phyloP scores from a whole-genome alignment of 108 stramenopile genomes.

The Aurantiochytrium sp. region DNA sequence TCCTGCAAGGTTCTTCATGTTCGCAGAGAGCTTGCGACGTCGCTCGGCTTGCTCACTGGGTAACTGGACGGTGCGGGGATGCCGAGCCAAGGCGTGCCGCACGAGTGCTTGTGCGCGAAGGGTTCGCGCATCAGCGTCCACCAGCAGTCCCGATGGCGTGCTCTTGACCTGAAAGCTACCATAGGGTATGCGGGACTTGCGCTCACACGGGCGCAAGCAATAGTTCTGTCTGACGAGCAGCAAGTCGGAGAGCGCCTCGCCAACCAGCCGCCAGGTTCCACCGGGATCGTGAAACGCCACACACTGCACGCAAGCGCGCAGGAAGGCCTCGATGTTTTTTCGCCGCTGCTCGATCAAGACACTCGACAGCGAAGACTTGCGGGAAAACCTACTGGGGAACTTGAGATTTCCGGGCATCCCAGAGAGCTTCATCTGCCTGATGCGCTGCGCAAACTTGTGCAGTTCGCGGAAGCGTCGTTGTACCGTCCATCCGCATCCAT shows the following conservation, averaged over 20 bases:
- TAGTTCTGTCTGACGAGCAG: not conserved
- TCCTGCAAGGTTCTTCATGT: not conserved
- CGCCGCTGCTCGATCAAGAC: not conserved
- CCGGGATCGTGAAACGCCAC: not conserved
- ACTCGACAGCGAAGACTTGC: not conserved
- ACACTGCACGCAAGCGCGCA: not conserved
- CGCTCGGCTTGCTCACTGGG: not conserved
- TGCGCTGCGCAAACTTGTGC: not conserved
- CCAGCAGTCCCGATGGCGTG: not conserved
- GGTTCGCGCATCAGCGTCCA: not conserved
- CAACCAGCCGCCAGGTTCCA: not conserved
- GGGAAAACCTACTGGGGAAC: not conserved
- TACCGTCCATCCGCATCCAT: not conserved
- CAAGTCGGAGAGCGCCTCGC: not conserved
- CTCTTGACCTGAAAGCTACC: not conserved
- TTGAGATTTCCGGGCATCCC: not conserved
- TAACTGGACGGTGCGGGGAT: not conserved
- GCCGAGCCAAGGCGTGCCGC: not conserved
- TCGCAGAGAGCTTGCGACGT: not conserved
- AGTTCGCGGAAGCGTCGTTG: not conserved
- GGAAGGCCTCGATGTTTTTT: not conserved
- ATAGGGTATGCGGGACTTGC: not conserved
- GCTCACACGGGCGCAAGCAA: not conserved
- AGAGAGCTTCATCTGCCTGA: not conserved
- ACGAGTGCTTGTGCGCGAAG: not conserved